Percentiles rank a stretch among this genome's conserved stretches.
Conservation (phyloP, 1,284 basidiomycete genomes). For the Rhodotorula sp. region DNA sequence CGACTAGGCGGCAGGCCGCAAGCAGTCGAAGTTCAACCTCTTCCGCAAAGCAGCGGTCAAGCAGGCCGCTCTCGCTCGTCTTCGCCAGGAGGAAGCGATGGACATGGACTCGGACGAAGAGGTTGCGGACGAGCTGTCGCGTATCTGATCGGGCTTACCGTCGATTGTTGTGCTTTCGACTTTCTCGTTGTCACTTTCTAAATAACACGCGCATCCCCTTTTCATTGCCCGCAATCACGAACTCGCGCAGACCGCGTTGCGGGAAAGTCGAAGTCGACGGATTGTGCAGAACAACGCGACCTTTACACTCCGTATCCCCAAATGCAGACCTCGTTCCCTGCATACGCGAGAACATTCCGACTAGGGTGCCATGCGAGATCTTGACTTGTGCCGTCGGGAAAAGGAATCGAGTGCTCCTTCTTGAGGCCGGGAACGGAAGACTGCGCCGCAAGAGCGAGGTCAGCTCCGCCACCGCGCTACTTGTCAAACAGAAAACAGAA, state of each 20-base stretch:
- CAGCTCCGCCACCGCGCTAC: background rate
- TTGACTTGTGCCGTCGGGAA: conserved; percentile 4
- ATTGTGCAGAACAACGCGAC: no score
- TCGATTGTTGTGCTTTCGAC: background rate
- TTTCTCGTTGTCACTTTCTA: background rate
- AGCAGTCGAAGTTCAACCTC: background rate
- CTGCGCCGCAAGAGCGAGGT: background rate
- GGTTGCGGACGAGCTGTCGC: background rate
- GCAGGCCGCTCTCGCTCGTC: background rate
- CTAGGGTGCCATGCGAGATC: conserved; percentile 38
- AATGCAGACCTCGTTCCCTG: conserved; percentile 23
- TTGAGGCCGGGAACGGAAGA: background rate
- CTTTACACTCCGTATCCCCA: conserved; percentile 12
- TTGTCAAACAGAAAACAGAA: no score
- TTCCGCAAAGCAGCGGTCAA: background rate
- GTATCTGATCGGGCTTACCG: background rate
- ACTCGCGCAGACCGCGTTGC: no score
- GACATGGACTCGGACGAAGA: background rate
- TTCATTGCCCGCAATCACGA: background rate
- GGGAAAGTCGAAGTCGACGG: no score
- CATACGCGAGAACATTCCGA: conserved; percentile 33
- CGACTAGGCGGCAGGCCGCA: background rate
- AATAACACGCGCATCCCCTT: no score
- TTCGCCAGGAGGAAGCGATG: background rate
- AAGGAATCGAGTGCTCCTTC: background rate